These are phyloP conservation scores for Penicillium sp. DNA, from an alignment of 2,329 filamentous ascomycete species.

Conservation along the genomic window DNA sequence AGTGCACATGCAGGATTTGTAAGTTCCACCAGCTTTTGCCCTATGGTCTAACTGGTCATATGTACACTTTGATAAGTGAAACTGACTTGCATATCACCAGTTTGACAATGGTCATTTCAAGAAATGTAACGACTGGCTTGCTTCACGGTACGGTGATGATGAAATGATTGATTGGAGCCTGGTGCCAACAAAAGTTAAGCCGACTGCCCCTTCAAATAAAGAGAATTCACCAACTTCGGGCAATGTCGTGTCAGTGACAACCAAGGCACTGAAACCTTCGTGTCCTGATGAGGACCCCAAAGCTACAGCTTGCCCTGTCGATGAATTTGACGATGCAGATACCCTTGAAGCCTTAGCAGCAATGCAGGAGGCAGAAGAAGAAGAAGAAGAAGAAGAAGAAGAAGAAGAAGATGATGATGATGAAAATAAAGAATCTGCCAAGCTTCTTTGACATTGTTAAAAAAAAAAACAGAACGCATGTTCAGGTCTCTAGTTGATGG, in stretches of 20 bases:
- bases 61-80: background rate
- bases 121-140: constrained; percentile 67
- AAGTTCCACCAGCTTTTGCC: constrained; percentile 33
- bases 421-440: background rate
- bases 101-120: constrained; percentile 49
- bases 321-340: constrained; percentile 46
- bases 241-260: constrained; percentile 1
- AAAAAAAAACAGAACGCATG: background rate
- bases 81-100: constrained; percentile 19
- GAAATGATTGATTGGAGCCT: constrained; percentile 84
- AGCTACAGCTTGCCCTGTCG: constrained; percentile 23
- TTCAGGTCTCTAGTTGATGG: background rate
- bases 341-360: constrained; percentile 43
- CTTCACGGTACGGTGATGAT: constrained; percentile 73
- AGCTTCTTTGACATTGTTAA: too few species aligned
- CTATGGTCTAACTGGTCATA: background rate
- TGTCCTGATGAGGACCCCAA: constrained; percentile 11
- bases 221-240: constrained; percentile 22
- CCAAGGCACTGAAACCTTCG: background rate
- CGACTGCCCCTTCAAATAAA: constrained; percentile 21
- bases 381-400: background rate
- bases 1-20: constrained; percentile 79
- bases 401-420: too few species aligned
- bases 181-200: constrained; percentile 33
- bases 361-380: constrained; percentile 13